phyloP scores from a whole-genome alignment of 139 green algal species.

The Axilococcus clingmanii region DNA sequence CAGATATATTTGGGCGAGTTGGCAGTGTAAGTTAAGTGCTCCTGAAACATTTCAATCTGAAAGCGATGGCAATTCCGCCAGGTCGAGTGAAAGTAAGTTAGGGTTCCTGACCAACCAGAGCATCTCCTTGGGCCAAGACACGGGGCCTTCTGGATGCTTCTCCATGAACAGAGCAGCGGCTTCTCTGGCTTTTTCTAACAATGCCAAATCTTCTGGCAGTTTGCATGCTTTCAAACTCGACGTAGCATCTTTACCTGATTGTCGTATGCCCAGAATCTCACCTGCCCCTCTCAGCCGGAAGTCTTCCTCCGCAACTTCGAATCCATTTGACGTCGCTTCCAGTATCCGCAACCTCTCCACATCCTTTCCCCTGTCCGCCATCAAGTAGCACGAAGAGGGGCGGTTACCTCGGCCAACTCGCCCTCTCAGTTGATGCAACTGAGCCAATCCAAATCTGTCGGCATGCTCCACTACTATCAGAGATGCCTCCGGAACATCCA shows the following conservation, averaged over 20 bases:
- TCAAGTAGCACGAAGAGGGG: conserved; percentile 30
- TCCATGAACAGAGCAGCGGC: conserved; percentile 33
- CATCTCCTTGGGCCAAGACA: conserved; percentile 6
- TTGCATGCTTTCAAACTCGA: conserved; percentile 10
- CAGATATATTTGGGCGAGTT: conserved; percentile 83
- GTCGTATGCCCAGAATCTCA: conserved; percentile 57
- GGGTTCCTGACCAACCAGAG: conserved; percentile 10
- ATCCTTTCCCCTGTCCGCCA: conserved; percentile 6
- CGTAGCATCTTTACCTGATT: conserved; percentile 31
- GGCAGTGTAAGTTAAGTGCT: conserved; percentile 26
- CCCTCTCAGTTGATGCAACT: conserved; percentile 91
- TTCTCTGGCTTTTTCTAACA: conserved; percentile 42
- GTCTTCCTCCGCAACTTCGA: conserved; percentile 72
- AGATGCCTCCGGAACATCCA: conserved; percentile 80
- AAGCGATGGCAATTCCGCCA: conserved; percentile 1
- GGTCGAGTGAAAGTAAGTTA: not conserved
- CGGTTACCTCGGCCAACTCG: conserved; percentile 56
- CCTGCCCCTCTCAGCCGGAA: conserved; percentile 53
- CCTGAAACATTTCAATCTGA: not conserved
- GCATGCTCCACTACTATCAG: conserved; percentile 90
- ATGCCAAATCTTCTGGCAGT: conserved; percentile 19
- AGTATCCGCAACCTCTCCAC: conserved; percentile 35
- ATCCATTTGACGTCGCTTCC: conserved; percentile 50
- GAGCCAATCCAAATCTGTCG: conserved; percentile 85
- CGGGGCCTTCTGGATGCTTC: not conserved